phyloP scores from a whole-genome alignment of 805 yeast genomes.

The Saturnispora sanitii region DNA sequence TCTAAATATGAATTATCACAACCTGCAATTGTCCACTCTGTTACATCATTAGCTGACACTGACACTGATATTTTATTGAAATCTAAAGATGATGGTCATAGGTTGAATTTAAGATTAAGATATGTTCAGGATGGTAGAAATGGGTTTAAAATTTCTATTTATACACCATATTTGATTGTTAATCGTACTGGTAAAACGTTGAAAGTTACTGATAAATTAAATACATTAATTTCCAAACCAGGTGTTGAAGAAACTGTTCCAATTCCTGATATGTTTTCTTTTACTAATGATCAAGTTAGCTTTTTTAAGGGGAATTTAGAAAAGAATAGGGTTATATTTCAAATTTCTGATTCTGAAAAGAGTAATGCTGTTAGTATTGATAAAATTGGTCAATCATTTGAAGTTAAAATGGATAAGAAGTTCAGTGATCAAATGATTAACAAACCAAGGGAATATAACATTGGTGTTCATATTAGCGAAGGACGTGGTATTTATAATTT shows the following conservation, averaged over 20 bases:
- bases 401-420: slow-evolving; percentile 33
- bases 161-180: slow-evolving; percentile 74
- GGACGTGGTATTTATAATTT: slow-evolving; percentile 78
- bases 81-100: slow-evolving; percentile 56
- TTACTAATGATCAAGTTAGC: slow-evolving; percentile 34
- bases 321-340: slow-evolving; percentile 55
- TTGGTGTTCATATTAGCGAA: slow-evolving; percentile 68
- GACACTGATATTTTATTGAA: slow-evolving; percentile 36
- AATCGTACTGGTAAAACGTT: slow-evolving; percentile 70
- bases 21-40: slow-evolving; percentile 64
- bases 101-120: slow-evolving; percentile 50
- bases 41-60: slow-evolving; percentile 22
- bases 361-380: slow-evolving; percentile 75
- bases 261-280: slow-evolving; percentile 78
- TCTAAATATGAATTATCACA: slow-evolving; percentile 57
- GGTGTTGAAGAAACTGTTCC: slow-evolving; percentile 25
- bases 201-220: slow-evolving; percentile 44
- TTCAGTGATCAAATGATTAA: not conserved
- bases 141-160: slow-evolving; percentile 59
- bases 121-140: slow-evolving; percentile 46
- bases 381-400: slow-evolving; percentile 77
- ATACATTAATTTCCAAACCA: slow-evolving; percentile 35
- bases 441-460: slow-evolving; percentile 43
- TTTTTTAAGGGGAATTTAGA: slow-evolving; percentile 28
- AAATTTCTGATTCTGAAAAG: slow-evolving; percentile 60